Percentiles rank a stretch among this genome's conserved stretches.
phyloP scores from a whole-genome alignment of 192 early-diverging fungal species.

The Rhizophagus clarus region DNA sequence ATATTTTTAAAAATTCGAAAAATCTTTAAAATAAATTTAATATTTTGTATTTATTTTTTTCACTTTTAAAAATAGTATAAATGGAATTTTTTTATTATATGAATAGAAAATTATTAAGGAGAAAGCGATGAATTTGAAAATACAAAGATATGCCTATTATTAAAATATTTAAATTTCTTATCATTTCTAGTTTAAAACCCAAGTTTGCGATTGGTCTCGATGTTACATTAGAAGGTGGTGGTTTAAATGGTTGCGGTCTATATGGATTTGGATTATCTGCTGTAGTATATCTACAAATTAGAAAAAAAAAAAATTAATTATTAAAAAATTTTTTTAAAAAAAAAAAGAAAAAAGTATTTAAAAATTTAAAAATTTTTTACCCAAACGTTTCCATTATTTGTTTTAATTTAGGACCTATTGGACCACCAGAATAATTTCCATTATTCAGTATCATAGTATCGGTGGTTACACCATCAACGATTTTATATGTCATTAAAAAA shows the following conservation, averaged over 20 bases:
- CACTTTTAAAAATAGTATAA: too few species aligned
- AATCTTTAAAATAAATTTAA: too few species aligned
- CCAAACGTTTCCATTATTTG: constrained; percentile 34
- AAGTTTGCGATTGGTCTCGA: not conserved
- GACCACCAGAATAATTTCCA: constrained; percentile 26
- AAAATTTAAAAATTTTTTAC: not conserved
- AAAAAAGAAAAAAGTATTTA: too few species aligned
- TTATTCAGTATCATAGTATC: not conserved
- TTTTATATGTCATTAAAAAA: constrained; percentile 43
- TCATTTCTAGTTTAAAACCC: not conserved
- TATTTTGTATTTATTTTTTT: too few species aligned
- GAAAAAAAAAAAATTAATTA: too few species aligned
- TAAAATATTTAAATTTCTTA: not conserved
- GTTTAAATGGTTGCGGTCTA: not conserved
- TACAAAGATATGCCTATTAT: not conserved
- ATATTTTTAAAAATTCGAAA: too few species aligned
- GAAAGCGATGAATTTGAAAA: not conserved
- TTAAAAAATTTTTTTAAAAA: not conserved
- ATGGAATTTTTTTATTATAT: too few species aligned
- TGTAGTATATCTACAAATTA: not conserved
- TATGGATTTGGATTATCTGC: not conserved
- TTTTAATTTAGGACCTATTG: constrained; percentile 38
- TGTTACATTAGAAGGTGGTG: not conserved
- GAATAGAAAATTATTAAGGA: too few species aligned
- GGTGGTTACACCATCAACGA: constrained; percentile 34